Evolutionary conservation across 768 basidiomycete species (phyloP).

Genomic region (Boletus subparvulus): DNA sequence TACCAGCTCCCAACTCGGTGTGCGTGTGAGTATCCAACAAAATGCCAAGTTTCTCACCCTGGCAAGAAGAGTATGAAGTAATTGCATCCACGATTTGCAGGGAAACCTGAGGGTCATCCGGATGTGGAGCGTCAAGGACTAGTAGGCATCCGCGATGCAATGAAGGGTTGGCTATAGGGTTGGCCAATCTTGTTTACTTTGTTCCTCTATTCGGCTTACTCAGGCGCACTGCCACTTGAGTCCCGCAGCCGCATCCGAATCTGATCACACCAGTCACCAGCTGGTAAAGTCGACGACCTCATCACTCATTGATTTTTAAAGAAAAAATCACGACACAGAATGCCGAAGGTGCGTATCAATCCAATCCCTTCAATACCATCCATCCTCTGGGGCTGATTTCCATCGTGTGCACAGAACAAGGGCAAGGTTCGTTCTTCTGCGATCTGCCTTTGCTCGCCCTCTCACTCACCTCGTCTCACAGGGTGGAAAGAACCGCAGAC

Average conservation of each 20-base stretch:
- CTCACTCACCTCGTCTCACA: conserved; percentile 34
- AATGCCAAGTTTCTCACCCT: too few species aligned
- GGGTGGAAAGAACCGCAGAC: conserved; percentile 99
- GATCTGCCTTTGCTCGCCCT: neutral
- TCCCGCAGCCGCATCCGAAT: neutral
- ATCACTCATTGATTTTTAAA: neutral
- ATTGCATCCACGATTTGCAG: too few species aligned
- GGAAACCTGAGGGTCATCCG: too few species aligned
- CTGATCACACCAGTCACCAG: neutral
- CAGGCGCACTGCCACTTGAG: conserved; percentile 11
- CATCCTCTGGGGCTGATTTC: neutral
- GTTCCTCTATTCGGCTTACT: neutral
- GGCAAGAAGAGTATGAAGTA: too few species aligned
- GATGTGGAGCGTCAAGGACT: too few species aligned
- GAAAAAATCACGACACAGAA: conserved; percentile 1
- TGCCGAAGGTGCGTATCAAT: conserved; percentile 25
- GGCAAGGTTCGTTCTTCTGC: conserved; percentile 23
- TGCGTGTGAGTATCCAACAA: too few species aligned
- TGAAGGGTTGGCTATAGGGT: too few species aligned
- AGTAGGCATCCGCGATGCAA: too few species aligned
- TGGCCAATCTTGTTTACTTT: too few species aligned
- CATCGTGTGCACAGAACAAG: conserved; percentile 22
- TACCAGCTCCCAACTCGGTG: too few species aligned
- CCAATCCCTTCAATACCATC: too few species aligned
- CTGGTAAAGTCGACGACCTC: neutral